A percentile compares a stretch with the other conserved stretches of the same genome.
These are phyloP conservation scores for Pseudohyphozyma bogoriensis DNA, from an alignment of 768 basidiomycete species.

Conservation along the genomic window DNA sequence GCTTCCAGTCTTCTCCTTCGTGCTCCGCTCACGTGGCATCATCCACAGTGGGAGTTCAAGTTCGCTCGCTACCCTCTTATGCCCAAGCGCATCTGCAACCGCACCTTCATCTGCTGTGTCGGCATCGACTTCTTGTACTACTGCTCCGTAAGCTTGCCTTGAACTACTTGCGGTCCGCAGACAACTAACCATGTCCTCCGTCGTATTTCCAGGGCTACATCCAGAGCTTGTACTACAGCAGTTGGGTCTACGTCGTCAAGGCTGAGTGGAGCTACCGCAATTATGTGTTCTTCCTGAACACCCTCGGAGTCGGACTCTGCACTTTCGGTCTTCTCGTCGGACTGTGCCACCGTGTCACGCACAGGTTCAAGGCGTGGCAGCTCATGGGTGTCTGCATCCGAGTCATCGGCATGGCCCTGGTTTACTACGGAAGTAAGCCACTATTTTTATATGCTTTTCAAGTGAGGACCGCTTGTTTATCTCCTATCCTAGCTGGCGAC, in stretches of 20 bases:
- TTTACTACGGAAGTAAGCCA: too few relatives aligned
- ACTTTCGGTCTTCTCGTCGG: slow-evolving; percentile 37
- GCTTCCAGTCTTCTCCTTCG: too few relatives aligned
- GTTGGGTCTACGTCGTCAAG: neutral
- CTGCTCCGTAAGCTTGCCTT: neutral
- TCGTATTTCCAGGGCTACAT: neutral
- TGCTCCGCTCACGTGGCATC: too few relatives aligned
- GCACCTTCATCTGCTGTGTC: slow-evolving; percentile 10
- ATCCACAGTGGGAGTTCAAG: slow-evolving; percentile 3
- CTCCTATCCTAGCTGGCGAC: neutral
- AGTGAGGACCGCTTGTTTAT: too few relatives aligned
- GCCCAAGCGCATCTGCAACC: slow-evolving; percentile 11
- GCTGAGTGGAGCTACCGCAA: neutral
- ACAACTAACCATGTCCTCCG: too few relatives aligned
- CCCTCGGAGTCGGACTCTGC: slow-evolving; percentile 19
- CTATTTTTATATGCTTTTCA: too few relatives aligned
- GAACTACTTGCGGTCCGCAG: neutral
- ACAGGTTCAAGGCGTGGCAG: slow-evolving; percentile 38
- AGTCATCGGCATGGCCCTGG: slow-evolving; percentile 33
- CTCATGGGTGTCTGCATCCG: slow-evolving; percentile 33
- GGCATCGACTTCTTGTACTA: slow-evolving; percentile 12
- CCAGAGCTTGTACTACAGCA: neutral
- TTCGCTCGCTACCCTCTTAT: slow-evolving; percentile 8
- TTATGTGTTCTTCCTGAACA: neutral
- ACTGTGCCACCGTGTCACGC: slow-evolving; percentile 32